These are phyloP conservation scores for Turritis glabra DNA, from an alignment of 345 rosid species.

Conservation along the genomic window DNA sequence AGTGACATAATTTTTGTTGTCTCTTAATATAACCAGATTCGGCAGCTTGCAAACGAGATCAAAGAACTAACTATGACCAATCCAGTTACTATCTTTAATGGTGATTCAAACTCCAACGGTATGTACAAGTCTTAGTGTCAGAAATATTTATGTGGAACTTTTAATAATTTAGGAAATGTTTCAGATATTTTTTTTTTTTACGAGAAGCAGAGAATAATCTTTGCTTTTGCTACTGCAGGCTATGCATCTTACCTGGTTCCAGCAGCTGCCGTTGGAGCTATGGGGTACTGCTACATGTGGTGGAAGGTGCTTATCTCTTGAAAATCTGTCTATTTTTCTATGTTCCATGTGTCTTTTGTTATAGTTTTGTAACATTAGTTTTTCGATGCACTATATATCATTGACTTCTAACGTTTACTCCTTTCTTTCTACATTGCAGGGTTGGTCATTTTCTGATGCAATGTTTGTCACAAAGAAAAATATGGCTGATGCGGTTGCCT, in stretches of 20 bases:
- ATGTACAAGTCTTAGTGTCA: conserved; percentile 9
- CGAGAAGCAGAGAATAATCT: conserved; percentile 8
- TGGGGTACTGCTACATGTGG: conserved; percentile 97
- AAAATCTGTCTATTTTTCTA: neutral
- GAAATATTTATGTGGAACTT: neutral
- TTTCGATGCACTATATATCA: neutral
- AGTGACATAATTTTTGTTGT: neutral
- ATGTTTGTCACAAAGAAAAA: conserved; percentile 92
- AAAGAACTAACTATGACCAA: conserved; percentile 67
- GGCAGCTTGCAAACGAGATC: conserved; percentile 84
- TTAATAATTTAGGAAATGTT: neutral
- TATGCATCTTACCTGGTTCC: conserved; percentile 79
- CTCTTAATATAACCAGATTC: conserved; percentile 49
- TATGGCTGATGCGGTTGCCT: conserved; percentile 78
- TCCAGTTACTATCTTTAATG: conserved; percentile 78
- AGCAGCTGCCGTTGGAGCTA: conserved; percentile 91
- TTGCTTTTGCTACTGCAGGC: conserved; percentile 47
- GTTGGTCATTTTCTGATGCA: conserved; percentile 82
- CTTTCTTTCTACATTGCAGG: conserved; percentile 51
- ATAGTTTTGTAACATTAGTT: neutral
- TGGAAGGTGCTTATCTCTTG: conserved; percentile 62
- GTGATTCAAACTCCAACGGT: conserved; percentile 58
- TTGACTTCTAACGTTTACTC: conserved; percentile 11
- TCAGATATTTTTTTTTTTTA: neutral
- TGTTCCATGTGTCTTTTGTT: conserved; percentile 6